phyloP scores from a whole-genome alignment of 2,329 filamentous ascomycete species.

The Phialophora expanda region DNA sequence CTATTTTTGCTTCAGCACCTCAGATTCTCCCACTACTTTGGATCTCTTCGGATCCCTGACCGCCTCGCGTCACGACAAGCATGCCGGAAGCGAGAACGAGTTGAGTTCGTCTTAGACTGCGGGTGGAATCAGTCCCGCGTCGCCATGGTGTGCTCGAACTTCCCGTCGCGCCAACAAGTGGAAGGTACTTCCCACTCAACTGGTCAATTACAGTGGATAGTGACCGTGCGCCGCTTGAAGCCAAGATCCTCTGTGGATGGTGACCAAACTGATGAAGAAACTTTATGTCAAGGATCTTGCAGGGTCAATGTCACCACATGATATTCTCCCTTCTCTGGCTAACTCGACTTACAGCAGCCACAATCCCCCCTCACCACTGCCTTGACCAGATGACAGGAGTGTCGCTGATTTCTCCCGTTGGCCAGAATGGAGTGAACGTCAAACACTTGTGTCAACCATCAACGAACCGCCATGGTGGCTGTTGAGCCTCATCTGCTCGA shows the following conservation, averaged over 20 bases:
- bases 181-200: slow-evolving; percentile 6
- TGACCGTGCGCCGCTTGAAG: neutral
- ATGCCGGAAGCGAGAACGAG: neutral
- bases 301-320: neutral
- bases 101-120: slow-evolving; percentile 21
- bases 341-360: slow-evolving; percentile 4
- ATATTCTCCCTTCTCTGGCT: slow-evolving; percentile 5
- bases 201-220: neutral
- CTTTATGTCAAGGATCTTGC: slow-evolving; percentile 9
- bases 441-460: neutral
- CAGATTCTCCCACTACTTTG: neutral
- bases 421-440: neutral
- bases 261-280: slow-evolving; percentile 10
- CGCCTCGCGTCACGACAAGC: neutral
- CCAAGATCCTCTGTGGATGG: slow-evolving; percentile 3
- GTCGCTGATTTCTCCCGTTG: neutral
- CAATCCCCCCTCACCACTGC: slow-evolving; percentile 6
- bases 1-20: slow-evolving; percentile 1
- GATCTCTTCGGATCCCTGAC: slow-evolving; percentile 8
- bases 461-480: slow-evolving; percentile 7
- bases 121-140: slow-evolving; percentile 22
- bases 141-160: slow-evolving; percentile 11
- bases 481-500: neutral
- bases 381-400: slow-evolving; percentile 9
- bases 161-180: slow-evolving; percentile 2